Base-by-base conservation (phyloP, 805 yeast genomes). In the Candida ortonii region DNA sequence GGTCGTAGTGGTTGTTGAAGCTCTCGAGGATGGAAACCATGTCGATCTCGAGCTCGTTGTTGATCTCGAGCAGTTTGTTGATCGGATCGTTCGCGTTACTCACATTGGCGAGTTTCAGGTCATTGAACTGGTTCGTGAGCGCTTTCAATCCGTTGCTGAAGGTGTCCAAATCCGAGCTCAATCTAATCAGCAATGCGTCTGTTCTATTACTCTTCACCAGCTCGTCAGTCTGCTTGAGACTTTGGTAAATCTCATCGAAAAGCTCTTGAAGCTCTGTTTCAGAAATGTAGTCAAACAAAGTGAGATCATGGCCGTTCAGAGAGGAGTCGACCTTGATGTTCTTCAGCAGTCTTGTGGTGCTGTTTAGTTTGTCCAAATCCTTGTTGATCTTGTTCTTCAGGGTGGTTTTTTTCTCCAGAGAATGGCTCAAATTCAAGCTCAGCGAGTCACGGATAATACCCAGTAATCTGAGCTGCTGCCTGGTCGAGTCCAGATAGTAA, bases 1-100 rank as follows among this genome's bases (percentile, higher is more conserved):
- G 87, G 56, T 88, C 96, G 49, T 79, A 86, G 60, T 88, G 96
- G 34, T 75, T 76, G 8, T 95, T 81, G 29, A 88, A 63, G 49
- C 88, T 76, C 36, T 77, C 79, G 21, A 89, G 62, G 12, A 82
- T 64, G 2, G 72, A 68, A 1, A 85, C 94, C 58, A 86, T 68
- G 34, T 83, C 93, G 38, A 70, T 68, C 34, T 86, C 95, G 30
- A 77, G 51, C 2, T 66, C 62, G 11, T 59, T 48, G 41, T 73
- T 76, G 34, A 72, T 75, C 2, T 50, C 51, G 14, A 65, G 33
- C 6, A 59, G 37, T 14, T 43, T 45, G 14, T 43, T 41, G 6
- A 62, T 42, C 3, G 49, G 49, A 13, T 53, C 49, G 11, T 36
- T 45, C 17, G 20, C 15, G 30, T 42, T 34, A 25, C 30, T 25